phyloP scores from a whole-genome alignment of 2,329 filamentous ascomycete genomes.

The Amesomyces nigricolor region DNA sequence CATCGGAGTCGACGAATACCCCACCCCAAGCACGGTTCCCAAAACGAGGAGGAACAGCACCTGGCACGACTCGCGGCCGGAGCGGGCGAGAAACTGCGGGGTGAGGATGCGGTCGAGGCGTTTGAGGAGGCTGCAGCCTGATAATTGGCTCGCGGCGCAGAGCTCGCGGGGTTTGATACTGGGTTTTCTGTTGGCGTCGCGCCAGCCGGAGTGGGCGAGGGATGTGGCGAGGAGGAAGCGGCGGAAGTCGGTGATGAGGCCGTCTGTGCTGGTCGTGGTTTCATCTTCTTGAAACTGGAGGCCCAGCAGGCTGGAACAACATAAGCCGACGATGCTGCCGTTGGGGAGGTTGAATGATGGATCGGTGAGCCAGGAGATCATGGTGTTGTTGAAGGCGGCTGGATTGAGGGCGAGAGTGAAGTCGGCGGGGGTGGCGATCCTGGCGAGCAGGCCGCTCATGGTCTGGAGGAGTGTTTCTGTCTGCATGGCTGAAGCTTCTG shows the following conservation, averaged over 20 bases:
- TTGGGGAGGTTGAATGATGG: conserved; percentile 24
- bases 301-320: conserved; percentile 26
- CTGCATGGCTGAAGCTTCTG: conserved; percentile 18
- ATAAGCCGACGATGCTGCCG: conserved; percentile 29
- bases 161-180: conserved; percentile 21
- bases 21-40: conserved; percentile 28
- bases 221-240: conserved; percentile 30
- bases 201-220: conserved; percentile 26
- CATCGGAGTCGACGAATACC: conserved; percentile 22
- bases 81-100: conserved; percentile 28
- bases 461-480: conserved; percentile 20
- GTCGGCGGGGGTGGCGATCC: conserved; percentile 22
- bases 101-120: conserved; percentile 31
- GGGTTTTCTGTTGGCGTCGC: conserved; percentile 9
- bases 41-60: conserved; percentile 30
- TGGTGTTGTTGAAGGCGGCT: conserved; percentile 25
- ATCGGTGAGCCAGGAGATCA: conserved; percentile 29
- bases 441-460: conserved; percentile 22
- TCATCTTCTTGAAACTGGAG: conserved; percentile 21
- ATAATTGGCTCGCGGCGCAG: conserved; percentile 25
- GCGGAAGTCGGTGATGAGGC: conserved; percentile 27
- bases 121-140: conserved; percentile 28
- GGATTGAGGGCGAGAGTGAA: conserved; percentile 18
- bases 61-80: conserved; percentile 25
- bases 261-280: conserved; percentile 19